phyloP scores from a whole-genome alignment of 2,329 filamentous ascomycete genomes.

The Alternaria sp. region DNA sequence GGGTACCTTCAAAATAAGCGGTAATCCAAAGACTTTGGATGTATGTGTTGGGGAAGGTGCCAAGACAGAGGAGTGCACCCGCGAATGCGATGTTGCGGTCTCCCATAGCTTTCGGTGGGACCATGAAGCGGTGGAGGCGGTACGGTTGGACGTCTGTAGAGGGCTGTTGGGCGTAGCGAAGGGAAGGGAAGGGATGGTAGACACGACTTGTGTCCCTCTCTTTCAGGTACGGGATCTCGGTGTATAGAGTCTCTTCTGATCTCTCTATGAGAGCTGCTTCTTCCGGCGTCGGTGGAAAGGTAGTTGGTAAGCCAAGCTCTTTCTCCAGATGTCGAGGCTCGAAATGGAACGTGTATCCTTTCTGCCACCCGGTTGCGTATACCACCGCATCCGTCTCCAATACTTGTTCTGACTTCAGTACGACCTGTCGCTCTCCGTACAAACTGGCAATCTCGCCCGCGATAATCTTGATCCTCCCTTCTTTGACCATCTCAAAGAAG shows the following conservation, averaged over 20 bases:
- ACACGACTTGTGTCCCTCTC: constrained; percentile 28
- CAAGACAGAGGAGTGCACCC: constrained; percentile 48
- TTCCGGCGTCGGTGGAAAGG: constrained; percentile 40
- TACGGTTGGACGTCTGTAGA: constrained; percentile 33
- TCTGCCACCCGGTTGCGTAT: constrained; percentile 66
- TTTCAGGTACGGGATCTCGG: constrained; percentile 28
- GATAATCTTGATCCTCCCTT: constrained; percentile 64
- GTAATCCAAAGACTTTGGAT: constrained; percentile 59
- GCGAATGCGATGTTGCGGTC: constrained; percentile 30
- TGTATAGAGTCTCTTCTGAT: constrained; percentile 25
- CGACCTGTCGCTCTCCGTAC: constrained; percentile 53
- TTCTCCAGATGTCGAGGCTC: constrained; percentile 52
- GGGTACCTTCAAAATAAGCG: constrained; percentile 67
- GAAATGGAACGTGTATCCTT: constrained; percentile 61
- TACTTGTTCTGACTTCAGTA: constrained; percentile 58
- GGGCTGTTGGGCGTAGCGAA: constrained; percentile 22
- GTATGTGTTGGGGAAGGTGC: constrained; percentile 50
- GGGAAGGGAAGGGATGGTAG: constrained; percentile 32
- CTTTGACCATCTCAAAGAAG: constrained; percentile 65
- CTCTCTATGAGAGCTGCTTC: constrained; percentile 49
- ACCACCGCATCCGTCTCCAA: constrained; percentile 62
- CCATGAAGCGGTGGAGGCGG: constrained; percentile 57
- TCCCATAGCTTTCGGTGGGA: constrained; percentile 39
- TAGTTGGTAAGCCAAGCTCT: constrained; percentile 59
- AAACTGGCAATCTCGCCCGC: constrained; percentile 64